These are phyloP conservation scores for Adiantum capillusveneris DNA, from an alignment of 75 land plant genomes.

Conservation along the genomic window DNA sequence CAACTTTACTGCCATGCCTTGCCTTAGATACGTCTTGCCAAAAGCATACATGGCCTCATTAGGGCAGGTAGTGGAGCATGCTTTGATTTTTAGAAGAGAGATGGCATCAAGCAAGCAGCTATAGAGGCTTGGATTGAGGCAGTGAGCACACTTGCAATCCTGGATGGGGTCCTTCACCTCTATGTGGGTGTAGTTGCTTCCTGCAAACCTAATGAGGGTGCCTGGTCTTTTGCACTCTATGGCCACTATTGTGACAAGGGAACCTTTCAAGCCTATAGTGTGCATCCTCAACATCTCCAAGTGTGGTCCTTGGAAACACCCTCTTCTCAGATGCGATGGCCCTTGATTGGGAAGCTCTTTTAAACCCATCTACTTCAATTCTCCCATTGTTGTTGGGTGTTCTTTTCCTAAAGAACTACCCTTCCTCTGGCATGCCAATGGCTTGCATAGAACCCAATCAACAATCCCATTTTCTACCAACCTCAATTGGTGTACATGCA, in stretches of 20 bases:
- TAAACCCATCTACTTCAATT: no score
- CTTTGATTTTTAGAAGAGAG: background rate
- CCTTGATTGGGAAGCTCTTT: conserved; percentile 3
- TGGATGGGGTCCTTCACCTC: conserved; percentile 1
- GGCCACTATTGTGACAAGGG: conserved; percentile 1
- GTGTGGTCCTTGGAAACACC: background rate
- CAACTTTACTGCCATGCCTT: no score
- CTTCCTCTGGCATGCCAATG: no score
- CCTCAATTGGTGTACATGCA: no score
- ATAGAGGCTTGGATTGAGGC: background rate
- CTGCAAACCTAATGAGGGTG: background rate
- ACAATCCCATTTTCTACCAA: no score
- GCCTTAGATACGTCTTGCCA: no score
- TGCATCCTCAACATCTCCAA: background rate
- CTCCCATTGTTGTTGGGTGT: no score
- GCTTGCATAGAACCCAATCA: no score
- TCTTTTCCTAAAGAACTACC: no score
- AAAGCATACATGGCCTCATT: no score
- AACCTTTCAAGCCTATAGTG: background rate
- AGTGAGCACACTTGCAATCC: background rate
- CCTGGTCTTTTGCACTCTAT: conserved; percentile 1
- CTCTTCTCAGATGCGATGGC: background rate
- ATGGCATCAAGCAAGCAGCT: background rate
- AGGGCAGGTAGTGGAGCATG: conserved; percentile 10
- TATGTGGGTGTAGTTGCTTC: background rate